Conservation (phyloP, 1,139 yeast genomes). For the Pichia cactophila region DNA sequence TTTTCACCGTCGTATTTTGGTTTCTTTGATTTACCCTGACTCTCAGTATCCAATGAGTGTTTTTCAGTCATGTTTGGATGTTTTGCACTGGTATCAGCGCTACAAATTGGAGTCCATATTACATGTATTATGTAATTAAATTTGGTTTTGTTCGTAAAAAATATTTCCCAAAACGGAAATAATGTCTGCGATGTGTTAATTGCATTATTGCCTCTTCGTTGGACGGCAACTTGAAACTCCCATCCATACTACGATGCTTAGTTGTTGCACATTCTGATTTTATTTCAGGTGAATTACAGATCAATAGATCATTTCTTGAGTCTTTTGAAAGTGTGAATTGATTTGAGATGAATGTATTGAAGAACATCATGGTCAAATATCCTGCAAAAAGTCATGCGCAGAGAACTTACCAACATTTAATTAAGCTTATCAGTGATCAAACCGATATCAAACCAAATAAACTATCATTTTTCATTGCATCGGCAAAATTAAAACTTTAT, state of each 20-base stretch:
- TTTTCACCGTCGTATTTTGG: background rate
- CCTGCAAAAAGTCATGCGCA: slow-evolving; percentile 71
- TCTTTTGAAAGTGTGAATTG: background rate
- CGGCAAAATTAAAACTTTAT: slow-evolving; percentile 53
- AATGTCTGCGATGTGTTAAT: too few relatives aligned
- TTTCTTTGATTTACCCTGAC: background rate
- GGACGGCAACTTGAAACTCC: too few relatives aligned
- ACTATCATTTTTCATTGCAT: slow-evolving; percentile 47
- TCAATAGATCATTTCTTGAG: too few relatives aligned
- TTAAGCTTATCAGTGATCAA: slow-evolving; percentile 28
- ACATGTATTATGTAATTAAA: too few relatives aligned
- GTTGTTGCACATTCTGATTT: background rate
- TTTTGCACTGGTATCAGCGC: too few relatives aligned
- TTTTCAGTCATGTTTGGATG: background rate
- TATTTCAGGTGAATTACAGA: background rate
- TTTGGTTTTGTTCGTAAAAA: too few relatives aligned
- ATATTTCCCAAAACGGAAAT: too few relatives aligned
- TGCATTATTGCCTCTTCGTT: too few relatives aligned
- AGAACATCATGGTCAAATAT: slow-evolving; percentile 35
- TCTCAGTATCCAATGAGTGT: background rate
- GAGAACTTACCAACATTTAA: slow-evolving; percentile 41
- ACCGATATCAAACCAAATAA: slow-evolving; percentile 12
- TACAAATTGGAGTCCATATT: too few relatives aligned
- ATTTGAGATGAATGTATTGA: background rate
- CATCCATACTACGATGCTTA: too few relatives aligned